Conservation (phyloP, 2,329 filamentous ascomycete species). For the Ascochyta pisi region DNA sequence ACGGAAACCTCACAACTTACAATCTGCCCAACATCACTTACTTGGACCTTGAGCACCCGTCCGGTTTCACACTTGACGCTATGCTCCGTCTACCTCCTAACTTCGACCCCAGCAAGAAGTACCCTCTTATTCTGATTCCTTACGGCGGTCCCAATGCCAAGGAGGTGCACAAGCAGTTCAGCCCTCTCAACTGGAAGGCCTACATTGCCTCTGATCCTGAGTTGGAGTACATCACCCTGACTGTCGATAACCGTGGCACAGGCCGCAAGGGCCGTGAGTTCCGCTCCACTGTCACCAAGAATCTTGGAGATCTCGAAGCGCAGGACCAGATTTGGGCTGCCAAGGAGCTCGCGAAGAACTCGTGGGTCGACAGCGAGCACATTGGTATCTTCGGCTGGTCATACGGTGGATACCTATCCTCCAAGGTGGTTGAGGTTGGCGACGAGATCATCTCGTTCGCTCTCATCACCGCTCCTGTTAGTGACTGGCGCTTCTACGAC, state of each 20-base stretch:
- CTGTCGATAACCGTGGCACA: conserved; percentile 72
- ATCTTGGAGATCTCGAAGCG: conserved; percentile 69
- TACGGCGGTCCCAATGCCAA: conserved; percentile 73
- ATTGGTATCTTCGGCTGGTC: conserved; percentile 75
- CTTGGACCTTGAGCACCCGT: conserved; percentile 67
- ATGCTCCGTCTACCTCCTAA: conserved; percentile 70
- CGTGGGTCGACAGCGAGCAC: conserved; percentile 64
- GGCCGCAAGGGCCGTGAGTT: conserved; percentile 69
- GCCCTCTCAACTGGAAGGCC: conserved; percentile 63
- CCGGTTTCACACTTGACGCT: conserved; percentile 68
- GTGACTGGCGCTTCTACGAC: conserved; percentile 75
- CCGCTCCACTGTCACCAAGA: conserved; percentile 63
- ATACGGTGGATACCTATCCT: conserved; percentile 70
- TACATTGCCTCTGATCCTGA: conserved; percentile 73
- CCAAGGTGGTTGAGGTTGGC: conserved; percentile 70
- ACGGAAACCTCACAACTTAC: conserved; percentile 64
- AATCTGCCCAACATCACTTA: conserved; percentile 70
- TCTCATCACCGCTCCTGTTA: conserved; percentile 69
- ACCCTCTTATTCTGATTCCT: conserved; percentile 70
- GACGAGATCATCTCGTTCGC: conserved; percentile 68
- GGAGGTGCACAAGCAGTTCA: conserved; percentile 64
- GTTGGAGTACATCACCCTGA: conserved; percentile 71
- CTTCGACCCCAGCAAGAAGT: conserved; percentile 68
- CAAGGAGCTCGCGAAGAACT: conserved; percentile 58
- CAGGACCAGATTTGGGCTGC: conserved; percentile 73